A percentile compares a stretch with the other conserved stretches of the same genome.
phyloP scores from a whole-genome alignment of 2,329 filamentous ascomycete genomes.

The Colletotrichum abscissum region DNA sequence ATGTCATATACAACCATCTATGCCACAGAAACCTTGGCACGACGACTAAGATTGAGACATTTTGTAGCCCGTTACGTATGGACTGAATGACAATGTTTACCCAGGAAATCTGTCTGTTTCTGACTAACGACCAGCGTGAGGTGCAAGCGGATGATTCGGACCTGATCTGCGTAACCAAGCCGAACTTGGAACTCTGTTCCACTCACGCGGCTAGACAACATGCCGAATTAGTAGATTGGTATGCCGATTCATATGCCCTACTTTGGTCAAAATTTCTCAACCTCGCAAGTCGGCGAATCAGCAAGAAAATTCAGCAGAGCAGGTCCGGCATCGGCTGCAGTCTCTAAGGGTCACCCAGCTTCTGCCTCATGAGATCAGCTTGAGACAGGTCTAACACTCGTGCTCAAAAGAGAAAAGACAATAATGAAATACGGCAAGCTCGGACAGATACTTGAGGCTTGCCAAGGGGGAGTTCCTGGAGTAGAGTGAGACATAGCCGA shows the following conservation, averaged over 20 bases:
- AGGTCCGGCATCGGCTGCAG: background rate
- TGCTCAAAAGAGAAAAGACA: background rate
- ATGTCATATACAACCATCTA: conserved; percentile 2
- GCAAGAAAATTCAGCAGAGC: background rate
- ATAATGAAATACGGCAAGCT: background rate
- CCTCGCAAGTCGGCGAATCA: background rate
- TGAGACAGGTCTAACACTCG: conserved; percentile 13
- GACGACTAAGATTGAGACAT: background rate
- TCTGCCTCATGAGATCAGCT: background rate
- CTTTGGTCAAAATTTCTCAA: background rate
- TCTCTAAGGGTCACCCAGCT: background rate
- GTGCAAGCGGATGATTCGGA: background rate
- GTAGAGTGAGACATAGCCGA: background rate
- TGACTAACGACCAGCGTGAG: background rate
- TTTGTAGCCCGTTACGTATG: background rate
- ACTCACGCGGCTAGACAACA: background rate
- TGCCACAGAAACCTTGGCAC: background rate
- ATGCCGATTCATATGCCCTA: background rate
- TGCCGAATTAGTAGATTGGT: background rate
- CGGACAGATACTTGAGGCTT: background rate
- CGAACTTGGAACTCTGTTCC: background rate
- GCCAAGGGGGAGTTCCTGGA: background rate
- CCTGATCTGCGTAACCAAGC: background rate
- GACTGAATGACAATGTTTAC: background rate
- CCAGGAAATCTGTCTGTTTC: background rate